These are phyloP conservation scores for Hypoxylon fuscum DNA, from an alignment of 495 filamentous ascomycete genomes.

Conservation along the genomic window DNA sequence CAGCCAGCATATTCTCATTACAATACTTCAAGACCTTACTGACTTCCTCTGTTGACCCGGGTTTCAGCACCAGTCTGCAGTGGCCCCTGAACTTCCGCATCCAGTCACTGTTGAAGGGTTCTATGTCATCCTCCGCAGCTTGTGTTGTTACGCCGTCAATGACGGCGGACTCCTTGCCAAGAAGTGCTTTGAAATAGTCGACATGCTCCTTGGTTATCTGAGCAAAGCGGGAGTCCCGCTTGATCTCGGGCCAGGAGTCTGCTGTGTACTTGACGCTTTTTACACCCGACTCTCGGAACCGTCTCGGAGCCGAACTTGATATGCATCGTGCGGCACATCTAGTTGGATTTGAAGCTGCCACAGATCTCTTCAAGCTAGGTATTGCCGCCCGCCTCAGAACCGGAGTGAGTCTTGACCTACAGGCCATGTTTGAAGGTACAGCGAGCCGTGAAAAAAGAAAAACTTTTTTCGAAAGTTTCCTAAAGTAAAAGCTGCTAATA, in stretches of 20 bases:
- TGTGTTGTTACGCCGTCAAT: conserved; percentile 81
- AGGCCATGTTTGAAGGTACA: conserved; percentile 34
- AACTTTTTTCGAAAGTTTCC: neutral
- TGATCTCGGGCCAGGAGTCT: conserved; percentile 83
- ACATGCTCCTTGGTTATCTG: conserved; percentile 80
- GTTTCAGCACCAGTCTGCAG: conserved; percentile 85
- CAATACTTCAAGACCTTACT: conserved; percentile 91
- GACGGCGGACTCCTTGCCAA: conserved; percentile 80
- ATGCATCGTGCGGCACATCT: conserved; percentile 41
- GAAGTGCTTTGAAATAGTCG: conserved; percentile 74
- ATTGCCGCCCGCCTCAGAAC: conserved; percentile 34
- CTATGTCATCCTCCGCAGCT: conserved; percentile 75
- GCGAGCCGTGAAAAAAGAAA: neutral
- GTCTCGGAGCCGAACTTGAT: conserved; percentile 44
- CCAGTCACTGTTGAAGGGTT: conserved; percentile 96
- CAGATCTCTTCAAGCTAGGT: conserved; percentile 25
- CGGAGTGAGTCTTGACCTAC: conserved; percentile 39
- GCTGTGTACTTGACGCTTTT: conserved; percentile 78
- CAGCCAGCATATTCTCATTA: conserved; percentile 87
- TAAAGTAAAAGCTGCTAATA: neutral
- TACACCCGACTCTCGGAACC: conserved; percentile 38
- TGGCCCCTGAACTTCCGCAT: conserved; percentile 98
- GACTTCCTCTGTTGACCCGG: conserved; percentile 80
- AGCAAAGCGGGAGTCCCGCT: conserved; percentile 78
- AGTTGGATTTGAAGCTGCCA: conserved; percentile 2